These are phyloP conservation scores for Botryotinia narcissicola DNA, from an alignment of 2,329 filamentous ascomycete genomes.

Conservation along the genomic window DNA sequence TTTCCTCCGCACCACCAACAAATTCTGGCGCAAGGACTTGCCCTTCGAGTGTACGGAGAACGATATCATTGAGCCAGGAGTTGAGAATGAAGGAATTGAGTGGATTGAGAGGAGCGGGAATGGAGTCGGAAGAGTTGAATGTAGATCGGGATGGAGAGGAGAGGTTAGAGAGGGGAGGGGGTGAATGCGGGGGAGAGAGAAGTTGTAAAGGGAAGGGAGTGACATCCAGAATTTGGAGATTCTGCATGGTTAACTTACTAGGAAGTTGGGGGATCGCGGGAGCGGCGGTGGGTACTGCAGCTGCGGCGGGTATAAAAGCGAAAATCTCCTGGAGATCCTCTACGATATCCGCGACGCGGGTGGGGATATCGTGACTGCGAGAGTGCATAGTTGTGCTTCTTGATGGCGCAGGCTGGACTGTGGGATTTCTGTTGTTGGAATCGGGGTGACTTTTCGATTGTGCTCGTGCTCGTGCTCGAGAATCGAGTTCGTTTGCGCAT, in stretches of 20 bases:
- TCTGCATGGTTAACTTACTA: too few species aligned
- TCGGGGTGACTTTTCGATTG: not conserved
- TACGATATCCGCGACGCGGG: not conserved
- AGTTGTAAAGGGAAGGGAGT: not conserved
- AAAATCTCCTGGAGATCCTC: not conserved
- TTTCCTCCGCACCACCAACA: slow-evolving; percentile 2
- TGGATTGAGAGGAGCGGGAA: too few species aligned
- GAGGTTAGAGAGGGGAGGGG: not conserved
- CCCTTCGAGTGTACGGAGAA: not conserved
- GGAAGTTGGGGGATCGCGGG: rapidly evolving
- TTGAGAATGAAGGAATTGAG: not conserved
- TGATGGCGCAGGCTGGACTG: too few species aligned
- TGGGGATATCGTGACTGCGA: not conserved
- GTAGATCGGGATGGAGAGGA: too few species aligned
- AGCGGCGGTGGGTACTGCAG: too few species aligned
- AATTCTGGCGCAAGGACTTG: not conserved
- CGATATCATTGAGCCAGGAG: slow-evolving; percentile 2
- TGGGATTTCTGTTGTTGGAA: not conserved
- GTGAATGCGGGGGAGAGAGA: rapidly evolving
- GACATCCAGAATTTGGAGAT: not conserved
- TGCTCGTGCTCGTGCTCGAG: not conserved
- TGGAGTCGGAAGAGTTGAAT: not conserved
- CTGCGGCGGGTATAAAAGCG: not conserved
- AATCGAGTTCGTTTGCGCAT: not conserved
- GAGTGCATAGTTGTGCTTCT: not conserved